Conservation (phyloP, 768 basidiomycete species). For the Calocybe indica region DNA sequence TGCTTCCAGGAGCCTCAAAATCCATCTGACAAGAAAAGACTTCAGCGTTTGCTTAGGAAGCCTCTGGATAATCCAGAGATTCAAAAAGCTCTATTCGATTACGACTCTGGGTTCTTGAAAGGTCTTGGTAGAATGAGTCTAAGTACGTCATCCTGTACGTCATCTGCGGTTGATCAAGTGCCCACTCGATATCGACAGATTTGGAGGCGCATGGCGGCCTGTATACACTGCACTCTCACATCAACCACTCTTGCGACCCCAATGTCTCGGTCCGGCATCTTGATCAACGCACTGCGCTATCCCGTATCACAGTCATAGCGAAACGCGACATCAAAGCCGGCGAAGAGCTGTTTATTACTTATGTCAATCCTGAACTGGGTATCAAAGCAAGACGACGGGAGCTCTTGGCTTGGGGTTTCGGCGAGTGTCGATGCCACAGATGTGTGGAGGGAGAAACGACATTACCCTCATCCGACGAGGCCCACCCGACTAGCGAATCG, state of each 20-base stretch:
- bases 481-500: background rate
- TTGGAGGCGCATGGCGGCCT: slow-evolving; percentile 84
- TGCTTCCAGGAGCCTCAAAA: slow-evolving; percentile 58
- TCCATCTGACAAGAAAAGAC: slow-evolving; percentile 47
- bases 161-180: background rate
- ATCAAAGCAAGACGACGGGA: slow-evolving; percentile 42
- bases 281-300: slow-evolving; percentile 60
- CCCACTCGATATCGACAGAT: slow-evolving; percentile 31
- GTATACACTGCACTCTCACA: slow-evolving; percentile 79
- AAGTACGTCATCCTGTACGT: slow-evolving; percentile 40
- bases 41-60: slow-evolving; percentile 50
- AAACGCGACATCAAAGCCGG: slow-evolving; percentile 55
- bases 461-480: background rate
- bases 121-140: slow-evolving; percentile 76
- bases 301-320: slow-evolving; percentile 74
- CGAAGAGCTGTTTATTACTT: slow-evolving; percentile 73
- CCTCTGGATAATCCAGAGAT: slow-evolving; percentile 38
- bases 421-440: slow-evolving; percentile 57
- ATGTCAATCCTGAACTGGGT: slow-evolving; percentile 63
- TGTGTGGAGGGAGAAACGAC: slow-evolving; percentile 49
- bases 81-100: slow-evolving; percentile 59
- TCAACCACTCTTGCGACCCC: slow-evolving; percentile 82
- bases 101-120: slow-evolving; percentile 61
- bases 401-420: slow-evolving; percentile 73
- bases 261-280: slow-evolving; percentile 77